Evolutionary conservation across 306 rosid genomes (phyloP), one percentile per base, ranked within the genome.

Genomic region (Albizia julibrissin): DNA sequence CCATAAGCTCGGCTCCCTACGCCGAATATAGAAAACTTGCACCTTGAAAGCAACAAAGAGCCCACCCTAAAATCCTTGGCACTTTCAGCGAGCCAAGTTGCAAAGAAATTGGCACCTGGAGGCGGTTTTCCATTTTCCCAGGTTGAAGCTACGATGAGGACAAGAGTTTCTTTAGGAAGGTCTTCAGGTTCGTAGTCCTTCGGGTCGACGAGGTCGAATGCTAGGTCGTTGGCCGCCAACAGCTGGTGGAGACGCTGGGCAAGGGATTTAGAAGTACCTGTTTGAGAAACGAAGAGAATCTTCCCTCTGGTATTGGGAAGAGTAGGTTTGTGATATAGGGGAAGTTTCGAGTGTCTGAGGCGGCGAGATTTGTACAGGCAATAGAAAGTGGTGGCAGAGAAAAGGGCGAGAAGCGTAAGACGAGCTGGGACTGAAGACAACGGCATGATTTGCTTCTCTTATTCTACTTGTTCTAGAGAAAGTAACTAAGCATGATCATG

Each of bases 111-210:
- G 27, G 88, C 87, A 22, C 21, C 81, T 6, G 84, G 24, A 11
- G 99, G 96, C 0, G 99, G 91, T 7, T 84, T 85, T 3, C 97
- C 99, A 42, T 93, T 88, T 65, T 95, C 96, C 99, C 99, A 93
- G 6, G 99, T 93, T 26, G 99, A 95, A 29, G 97, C 94, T 16
- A 95, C 82, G 44, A 95, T 69, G 64, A 95, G 76, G 24, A 93
- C 85, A 9, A 91, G 79, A 19, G 80, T 78, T 70, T 95, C 99
- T 66, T 92, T 95, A 1, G 90, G 88, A 8, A 95, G 92, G 77
- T 95, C 99, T 16, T 95, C 97, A 0, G 99, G 99, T 72, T 95
- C 99, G 86, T 91, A 95, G 83, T 65, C 80, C 26, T 79, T 64
- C 18, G 90, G 80, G 76, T 95, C 91, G 58, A 90, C 69, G 69